These are phyloP conservation scores for Xylaria venustula DNA, from an alignment of 495 filamentous ascomycete genomes.

Conservation along the genomic window DNA sequence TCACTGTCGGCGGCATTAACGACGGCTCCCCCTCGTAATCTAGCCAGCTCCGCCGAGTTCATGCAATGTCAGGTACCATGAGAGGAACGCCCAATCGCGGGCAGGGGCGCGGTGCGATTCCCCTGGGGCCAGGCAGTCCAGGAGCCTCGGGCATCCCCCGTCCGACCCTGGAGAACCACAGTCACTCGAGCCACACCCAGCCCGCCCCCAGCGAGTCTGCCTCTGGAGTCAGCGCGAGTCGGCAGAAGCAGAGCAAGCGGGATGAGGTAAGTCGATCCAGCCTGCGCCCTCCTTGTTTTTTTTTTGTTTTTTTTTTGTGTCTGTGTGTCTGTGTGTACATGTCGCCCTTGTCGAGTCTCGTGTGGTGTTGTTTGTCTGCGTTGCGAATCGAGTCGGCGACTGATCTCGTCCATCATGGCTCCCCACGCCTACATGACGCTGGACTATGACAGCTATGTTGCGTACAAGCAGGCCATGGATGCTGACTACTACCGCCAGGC, in stretches of 20 bases:
- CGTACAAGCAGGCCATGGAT: constrained; percentile 14
- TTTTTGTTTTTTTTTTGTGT: no score
- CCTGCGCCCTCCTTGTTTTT: no score
- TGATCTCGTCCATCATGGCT: background rate
- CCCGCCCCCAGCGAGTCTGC: constrained; percentile 59
- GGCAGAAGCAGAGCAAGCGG: constrained; percentile 91
- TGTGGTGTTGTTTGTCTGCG: background rate
- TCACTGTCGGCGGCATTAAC: background rate
- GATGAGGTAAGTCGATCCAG: constrained; percentile 76
- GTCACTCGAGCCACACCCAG: constrained; percentile 44
- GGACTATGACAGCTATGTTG: constrained; percentile 8
- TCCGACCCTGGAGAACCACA: constrained; percentile 67
- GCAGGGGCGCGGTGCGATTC: constrained; percentile 63
- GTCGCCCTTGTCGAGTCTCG: background rate
- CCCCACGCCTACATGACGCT: constrained; percentile 1
- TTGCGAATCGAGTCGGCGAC: background rate
- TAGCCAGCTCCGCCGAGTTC: constrained; percentile 4
- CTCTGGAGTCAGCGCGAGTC: constrained; percentile 79
- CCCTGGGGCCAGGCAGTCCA: constrained; percentile 65
- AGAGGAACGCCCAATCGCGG: constrained; percentile 62
- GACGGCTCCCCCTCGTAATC: constrained; percentile 2
- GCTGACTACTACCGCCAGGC: constrained; percentile 58
- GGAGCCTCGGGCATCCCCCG: constrained; percentile 74
- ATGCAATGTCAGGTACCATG: constrained; percentile 39
- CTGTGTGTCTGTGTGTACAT: no score